Percentiles rank a stretch among this genome's conserved stretches.
phyloP scores from a whole-genome alignment of 345 rosid species.

The Arabidopsis arenosa region DNA sequence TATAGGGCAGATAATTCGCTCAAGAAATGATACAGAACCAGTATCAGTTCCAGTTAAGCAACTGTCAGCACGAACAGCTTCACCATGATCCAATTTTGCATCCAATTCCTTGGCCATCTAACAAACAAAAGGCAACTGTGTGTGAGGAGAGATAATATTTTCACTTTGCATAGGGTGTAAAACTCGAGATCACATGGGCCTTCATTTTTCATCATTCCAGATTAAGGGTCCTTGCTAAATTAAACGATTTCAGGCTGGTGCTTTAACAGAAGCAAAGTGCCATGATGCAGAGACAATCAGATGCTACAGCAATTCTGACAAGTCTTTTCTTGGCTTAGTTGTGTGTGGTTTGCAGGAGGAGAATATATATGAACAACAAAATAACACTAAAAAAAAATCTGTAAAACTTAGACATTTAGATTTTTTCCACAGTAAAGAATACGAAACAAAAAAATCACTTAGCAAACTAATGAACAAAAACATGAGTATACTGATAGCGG shows the following conservation, averaged over 20 bases:
- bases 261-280: constrained; percentile 26
- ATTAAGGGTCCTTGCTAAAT: constrained; percentile 17
- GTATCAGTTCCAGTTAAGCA: constrained; percentile 58
- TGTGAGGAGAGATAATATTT: constrained; percentile 26
- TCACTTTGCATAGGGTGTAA: constrained; percentile 7
- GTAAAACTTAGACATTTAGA: constrained; percentile 4
- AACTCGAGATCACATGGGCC: background rate
- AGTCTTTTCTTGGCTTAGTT: constrained; percentile 20
- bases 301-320: constrained; percentile 21
- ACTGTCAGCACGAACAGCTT: constrained; percentile 69
- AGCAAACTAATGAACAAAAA: constrained; percentile 11
- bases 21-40: constrained; percentile 84
- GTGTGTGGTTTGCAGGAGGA: constrained; percentile 15
- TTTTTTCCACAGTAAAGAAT: constrained; percentile 13
- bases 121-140: constrained; percentile 37
- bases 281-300: constrained; percentile 25
- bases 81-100: constrained; percentile 86
- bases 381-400: constrained; percentile 19
- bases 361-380: constrained; percentile 18
- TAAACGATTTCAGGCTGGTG: constrained; percentile 20
- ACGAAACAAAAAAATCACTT: background rate
- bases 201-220: constrained; percentile 20
- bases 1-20: constrained; percentile 75
- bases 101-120: constrained; percentile 99
- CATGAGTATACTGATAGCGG: constrained; percentile 2